Base-by-base conservation (phyloP, 2,329 filamentous ascomycete genomes). In the Achaetomium macrosporum region DNA sequence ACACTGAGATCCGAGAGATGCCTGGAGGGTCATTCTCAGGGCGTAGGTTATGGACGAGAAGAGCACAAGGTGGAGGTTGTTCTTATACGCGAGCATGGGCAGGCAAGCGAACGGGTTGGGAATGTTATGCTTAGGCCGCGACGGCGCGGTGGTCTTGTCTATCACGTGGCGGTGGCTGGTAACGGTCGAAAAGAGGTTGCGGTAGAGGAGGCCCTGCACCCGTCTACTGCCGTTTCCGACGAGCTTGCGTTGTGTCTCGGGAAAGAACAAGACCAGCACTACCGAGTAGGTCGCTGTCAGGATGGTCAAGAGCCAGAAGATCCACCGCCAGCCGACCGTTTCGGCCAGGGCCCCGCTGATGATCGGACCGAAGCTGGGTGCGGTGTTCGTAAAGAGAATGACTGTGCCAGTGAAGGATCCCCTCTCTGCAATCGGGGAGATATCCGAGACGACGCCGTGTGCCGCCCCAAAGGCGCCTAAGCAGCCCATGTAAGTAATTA, bases 371-470 rank as follows among this genome's bases (percentile, higher is more conserved):
- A 67, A 61, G 42, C 60, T 67, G 55, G 57, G 71, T 48, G 49
- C 69, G 1, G 33, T 15, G 12, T 15, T 15, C 33, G 33, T 36
- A 15, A 36, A 36, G 8, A 36, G 33, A 15, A 36, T 36, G 8
- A 36, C 8, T 15, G 33, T 9, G 33, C 33, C 33, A 13, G 12
- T 15, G 12, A 9, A 82, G 36, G 74, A 69, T 2, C 82, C 82
- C 54, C 85, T 71, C 62, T 88, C 83, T 0, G 76, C 76, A 2
- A 77, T 77, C 0, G 82, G 84, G 11, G 79, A 72, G 7, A 85
- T 71, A 62, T 89, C 85, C 0, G 80, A 80, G 1, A 88, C 75
- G 0, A 87, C 77, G 0, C 78, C 84, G 29, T 67, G 71, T 3
- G 88, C 69, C 0, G 83, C 77, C 5, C 86, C 71, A 0, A 82